Base-by-base conservation (phyloP, 345 rosid genomes). In the Gossypium mustelinum region DNA sequence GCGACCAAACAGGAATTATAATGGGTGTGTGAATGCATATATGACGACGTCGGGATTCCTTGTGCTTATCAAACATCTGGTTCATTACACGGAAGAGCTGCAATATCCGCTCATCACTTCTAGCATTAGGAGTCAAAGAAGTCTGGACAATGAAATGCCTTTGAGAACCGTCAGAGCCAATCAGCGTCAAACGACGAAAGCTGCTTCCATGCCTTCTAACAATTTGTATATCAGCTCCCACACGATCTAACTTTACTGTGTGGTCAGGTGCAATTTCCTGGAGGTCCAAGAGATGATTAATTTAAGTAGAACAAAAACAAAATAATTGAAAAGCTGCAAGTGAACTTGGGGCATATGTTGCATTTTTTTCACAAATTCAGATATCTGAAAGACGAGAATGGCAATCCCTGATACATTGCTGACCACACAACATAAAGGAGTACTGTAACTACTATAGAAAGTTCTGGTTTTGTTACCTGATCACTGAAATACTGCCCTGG, bases 161-260 rank as follows among this genome's bases (percentile, higher is more conserved):
- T 70, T 93, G 97, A 51, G 98, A 93, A 76, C 99, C 99, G 84
- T 96, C 98, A 22, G 98, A 96, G 65, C 97, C 99, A 68, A 95
- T 93, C 59, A 95, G 84, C 51, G 98, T 93, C 87, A 95, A 79
- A 59, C 98, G 97, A 69, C 98, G 84, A 88, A 95, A 95, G 77
- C 99, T 95, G 86, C 98, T 95, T 78, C 98, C 99, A 85, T 95
- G 99, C 81, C 99, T 90, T 75, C 98, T 84, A 71, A 95, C 99
- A 77, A 93, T 95, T 18, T 94, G 98, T 76, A 95, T 88, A 77
- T 93, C 99, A 73, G 98, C 96, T 80, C 94, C 98, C 57, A 95
- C 89, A 82, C 92, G 84, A 72, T 95, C 99, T 72, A 95, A 77
- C 87, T 95, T 95, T 66, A 93, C 87, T 13, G 92, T 93, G 78